phyloP scores from a whole-genome alignment of 352 stramenopile species.

The Aphanomyces invadans region DNA sequence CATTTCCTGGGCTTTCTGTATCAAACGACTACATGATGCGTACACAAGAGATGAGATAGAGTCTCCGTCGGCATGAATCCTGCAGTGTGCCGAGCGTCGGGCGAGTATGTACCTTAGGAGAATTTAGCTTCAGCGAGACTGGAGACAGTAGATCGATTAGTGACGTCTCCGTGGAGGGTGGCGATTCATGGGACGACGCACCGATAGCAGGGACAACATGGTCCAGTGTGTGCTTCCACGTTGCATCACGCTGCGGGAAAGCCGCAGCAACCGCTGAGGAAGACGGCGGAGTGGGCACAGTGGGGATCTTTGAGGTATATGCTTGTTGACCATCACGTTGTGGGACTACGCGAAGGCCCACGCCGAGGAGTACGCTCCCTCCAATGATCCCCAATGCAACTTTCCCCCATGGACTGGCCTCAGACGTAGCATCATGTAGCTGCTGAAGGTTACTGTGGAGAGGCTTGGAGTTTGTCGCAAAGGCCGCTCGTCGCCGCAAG shows the following conservation, averaged over 20 bases:
- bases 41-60: too few species aligned
- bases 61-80: too few species aligned
- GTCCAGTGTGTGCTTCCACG: conserved; percentile 82
- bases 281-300: background rate
- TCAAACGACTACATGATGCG: conserved; percentile 89
- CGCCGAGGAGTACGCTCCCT: conserved; percentile 36
- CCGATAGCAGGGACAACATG: conserved; percentile 71
- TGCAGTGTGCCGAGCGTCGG: too few species aligned
- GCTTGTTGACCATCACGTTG: conserved; percentile 31
- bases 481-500: background rate
- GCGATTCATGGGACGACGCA: background rate
- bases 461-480: background rate
- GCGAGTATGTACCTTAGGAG: conserved; percentile 71
- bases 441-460: background rate
- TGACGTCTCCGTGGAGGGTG: too few species aligned
- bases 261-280: conserved; percentile 31
- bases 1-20: conserved; percentile 78
- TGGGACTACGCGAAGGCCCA: conserved; percentile 38
- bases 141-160: too few species aligned
- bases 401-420: background rate
- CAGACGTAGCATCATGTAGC: background rate
- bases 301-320: background rate
- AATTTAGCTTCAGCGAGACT: conserved; percentile 84
- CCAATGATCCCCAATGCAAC: background rate
- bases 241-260: conserved; percentile 50